Percentiles rank a stretch among this genome's conserved stretches.
Conservation (phyloP, 352 stramenopile genomes). For the Phytophthora ohioensis region DNA sequence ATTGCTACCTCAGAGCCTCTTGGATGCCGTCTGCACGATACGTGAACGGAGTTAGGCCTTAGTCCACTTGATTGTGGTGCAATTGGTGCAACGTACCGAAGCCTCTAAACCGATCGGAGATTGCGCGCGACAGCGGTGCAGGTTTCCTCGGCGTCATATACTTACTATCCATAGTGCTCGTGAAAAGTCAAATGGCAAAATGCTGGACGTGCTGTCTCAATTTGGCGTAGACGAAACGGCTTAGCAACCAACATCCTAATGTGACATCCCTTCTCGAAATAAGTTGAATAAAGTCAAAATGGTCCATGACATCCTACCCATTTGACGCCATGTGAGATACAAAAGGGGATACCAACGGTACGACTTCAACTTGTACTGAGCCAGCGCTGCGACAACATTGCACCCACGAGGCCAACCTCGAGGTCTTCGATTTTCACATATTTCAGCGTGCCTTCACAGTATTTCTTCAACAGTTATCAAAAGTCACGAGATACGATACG, state of each 20-base stretch:
- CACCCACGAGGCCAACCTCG: slow-evolving; percentile 16
- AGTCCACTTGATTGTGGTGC: neutral
- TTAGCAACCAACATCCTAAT: slow-evolving; percentile 3
- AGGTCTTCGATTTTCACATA: too few relatives aligned
- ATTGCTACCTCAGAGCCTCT: slow-evolving; percentile 28
- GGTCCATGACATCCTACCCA: neutral
- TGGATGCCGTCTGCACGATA: slow-evolving; percentile 36
- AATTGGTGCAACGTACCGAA: slow-evolving; percentile 26
- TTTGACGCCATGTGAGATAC: neutral
- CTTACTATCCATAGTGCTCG: slow-evolving; percentile 16
- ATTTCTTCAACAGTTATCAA: too few relatives aligned
- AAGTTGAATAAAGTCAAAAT: neutral
- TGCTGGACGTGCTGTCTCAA: slow-evolving; percentile 13
- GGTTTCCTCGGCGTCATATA: slow-evolving; percentile 7
- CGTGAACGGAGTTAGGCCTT: neutral
- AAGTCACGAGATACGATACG: too few relatives aligned
- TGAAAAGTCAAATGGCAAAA: slow-evolving; percentile 30
- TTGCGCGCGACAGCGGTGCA: slow-evolving; percentile 33
- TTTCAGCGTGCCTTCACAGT: too few relatives aligned
- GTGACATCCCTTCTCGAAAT: slow-evolving; percentile 12
- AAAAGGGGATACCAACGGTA: slow-evolving; percentile 5
- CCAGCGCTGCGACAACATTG: slow-evolving; percentile 7
- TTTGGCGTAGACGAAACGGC: slow-evolving; percentile 12
- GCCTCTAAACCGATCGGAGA: slow-evolving; percentile 37
- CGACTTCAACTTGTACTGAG: slow-evolving; percentile 20